Evolutionary conservation across 805 yeast genomes (phyloP).

Genomic region (Wickerhamomyces tratensis): DNA sequence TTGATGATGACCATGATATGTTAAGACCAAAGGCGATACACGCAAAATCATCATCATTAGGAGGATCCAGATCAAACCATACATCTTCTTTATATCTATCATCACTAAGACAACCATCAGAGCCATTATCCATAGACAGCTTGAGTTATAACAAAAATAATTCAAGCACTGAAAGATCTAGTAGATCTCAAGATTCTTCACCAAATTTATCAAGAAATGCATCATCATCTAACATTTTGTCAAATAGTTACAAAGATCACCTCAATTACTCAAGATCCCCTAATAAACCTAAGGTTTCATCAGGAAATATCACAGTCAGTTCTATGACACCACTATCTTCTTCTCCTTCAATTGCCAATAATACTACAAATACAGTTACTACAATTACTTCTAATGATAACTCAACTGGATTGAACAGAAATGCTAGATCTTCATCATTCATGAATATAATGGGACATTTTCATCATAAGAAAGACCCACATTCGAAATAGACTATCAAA

Average conservation of each 20-base stretch:
- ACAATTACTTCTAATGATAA: background rate
- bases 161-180: background rate
- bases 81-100: constrained; percentile 11
- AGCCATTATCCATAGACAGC: background rate
- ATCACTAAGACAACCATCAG: constrained; percentile 7
- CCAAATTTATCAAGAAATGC: constrained; percentile 14
- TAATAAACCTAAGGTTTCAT: constrained; percentile 2
- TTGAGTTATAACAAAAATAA: no score
- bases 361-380: constrained; percentile 1
- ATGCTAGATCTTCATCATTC: constrained; percentile 15
- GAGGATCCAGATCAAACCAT: constrained; percentile 17
- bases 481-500: background rate
- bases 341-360: background rate
- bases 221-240: constrained; percentile 4
- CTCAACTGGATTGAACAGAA: background rate
- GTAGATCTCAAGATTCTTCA: constrained; percentile 6
- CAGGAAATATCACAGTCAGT: background rate
- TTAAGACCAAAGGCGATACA: constrained; percentile 17
- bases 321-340: constrained; percentile 5
- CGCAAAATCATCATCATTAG: constrained; percentile 15
- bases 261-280: constrained; percentile 5
- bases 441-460: constrained; percentile 17
- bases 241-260: background rate
- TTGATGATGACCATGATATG: constrained; percentile 8
- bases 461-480: constrained; percentile 14